These are phyloP conservation scores for Candida takata DNA, from an alignment of 805 yeast genomes.

Conservation along the genomic window DNA sequence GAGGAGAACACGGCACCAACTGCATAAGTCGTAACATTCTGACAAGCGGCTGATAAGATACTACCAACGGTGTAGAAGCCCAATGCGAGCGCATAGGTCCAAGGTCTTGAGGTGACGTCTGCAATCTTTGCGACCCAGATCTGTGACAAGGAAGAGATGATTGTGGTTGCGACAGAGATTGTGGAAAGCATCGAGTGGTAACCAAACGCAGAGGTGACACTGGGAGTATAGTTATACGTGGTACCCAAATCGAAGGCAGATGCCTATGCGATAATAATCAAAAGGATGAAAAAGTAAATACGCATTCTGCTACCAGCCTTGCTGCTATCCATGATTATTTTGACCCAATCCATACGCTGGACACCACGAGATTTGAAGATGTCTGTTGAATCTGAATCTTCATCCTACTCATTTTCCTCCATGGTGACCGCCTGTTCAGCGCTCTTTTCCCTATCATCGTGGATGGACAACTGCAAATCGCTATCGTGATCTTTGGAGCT, in stretches of 20 bases:
- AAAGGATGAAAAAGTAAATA: slow-evolving; percentile 11
- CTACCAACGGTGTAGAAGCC: slow-evolving; percentile 30
- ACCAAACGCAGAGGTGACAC: slow-evolving; percentile 34
- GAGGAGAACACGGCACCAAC: slow-evolving; percentile 31
- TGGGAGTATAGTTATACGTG: slow-evolving; percentile 29
- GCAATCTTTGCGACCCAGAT: slow-evolving; percentile 36
- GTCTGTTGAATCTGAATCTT: no score
- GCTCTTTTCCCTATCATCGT: no score
- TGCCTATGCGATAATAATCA: slow-evolving; percentile 14
- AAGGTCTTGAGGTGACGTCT: slow-evolving; percentile 35
- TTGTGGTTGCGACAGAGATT: slow-evolving; percentile 32
- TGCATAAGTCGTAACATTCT: slow-evolving; percentile 29
- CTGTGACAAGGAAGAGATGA: slow-evolving; percentile 31
- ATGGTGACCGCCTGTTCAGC: no score
- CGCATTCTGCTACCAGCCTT: slow-evolving; percentile 13
- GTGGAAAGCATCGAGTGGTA: slow-evolving; percentile 35
- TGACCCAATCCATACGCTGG: slow-evolving; percentile 17
- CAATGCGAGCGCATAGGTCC: slow-evolving; percentile 28
- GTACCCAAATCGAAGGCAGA: slow-evolving; percentile 26
- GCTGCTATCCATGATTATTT: slow-evolving; percentile 14
- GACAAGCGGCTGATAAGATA: slow-evolving; percentile 31
- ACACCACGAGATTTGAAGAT: slow-evolving; percentile 23
- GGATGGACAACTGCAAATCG: no score
- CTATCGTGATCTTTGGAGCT: no score
- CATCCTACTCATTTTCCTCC: no score